A percentile compares a stretch with the other conserved stretches of the same genome.
These are phyloP conservation scores for Cordyceps sp. DNA, from an alignment of 2,329 filamentous ascomycete species.

Conservation along the genomic window DNA sequence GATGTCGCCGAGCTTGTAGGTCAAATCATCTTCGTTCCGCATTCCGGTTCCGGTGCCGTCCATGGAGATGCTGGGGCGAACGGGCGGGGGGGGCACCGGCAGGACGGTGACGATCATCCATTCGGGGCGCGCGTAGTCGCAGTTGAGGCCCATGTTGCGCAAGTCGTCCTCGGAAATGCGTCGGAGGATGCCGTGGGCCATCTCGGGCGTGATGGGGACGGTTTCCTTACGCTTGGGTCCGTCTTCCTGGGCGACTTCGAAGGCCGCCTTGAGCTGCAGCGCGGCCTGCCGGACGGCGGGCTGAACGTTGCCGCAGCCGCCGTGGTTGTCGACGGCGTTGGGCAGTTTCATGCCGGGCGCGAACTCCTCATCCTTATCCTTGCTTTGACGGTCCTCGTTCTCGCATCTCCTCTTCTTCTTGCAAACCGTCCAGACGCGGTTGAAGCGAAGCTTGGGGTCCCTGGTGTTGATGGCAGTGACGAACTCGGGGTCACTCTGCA, in stretches of 20 bases:
- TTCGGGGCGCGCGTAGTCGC: slow-evolving; percentile 87
- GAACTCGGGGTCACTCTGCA: slow-evolving; percentile 72
- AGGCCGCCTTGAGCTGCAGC: slow-evolving; percentile 60
- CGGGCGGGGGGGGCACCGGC: slow-evolving; percentile 86
- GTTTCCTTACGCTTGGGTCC: slow-evolving; percentile 61
- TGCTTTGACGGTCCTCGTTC: slow-evolving; percentile 53
- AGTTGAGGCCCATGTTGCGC: slow-evolving; percentile 75
- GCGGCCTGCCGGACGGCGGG: slow-evolving; percentile 79
- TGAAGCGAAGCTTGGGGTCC: slow-evolving; percentile 89
- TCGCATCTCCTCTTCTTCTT: slow-evolving; percentile 79
- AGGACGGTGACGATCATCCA: slow-evolving; percentile 97
- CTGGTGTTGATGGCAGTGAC: slow-evolving; percentile 65
- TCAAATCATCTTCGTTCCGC: slow-evolving; percentile 96
- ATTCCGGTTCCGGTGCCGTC: slow-evolving; percentile 85
- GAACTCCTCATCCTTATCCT: slow-evolving; percentile 52
- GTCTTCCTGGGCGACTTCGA: slow-evolving; percentile 53
- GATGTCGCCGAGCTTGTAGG: slow-evolving; percentile 96
- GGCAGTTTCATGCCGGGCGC: slow-evolving; percentile 39
- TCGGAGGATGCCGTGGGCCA: slow-evolving; percentile 73
- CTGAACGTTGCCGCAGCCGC: slow-evolving; percentile 83
- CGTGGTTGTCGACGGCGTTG: slow-evolving; percentile 42
- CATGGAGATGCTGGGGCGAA: slow-evolving; percentile 92
- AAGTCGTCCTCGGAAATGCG: slow-evolving; percentile 72
- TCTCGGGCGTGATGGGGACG: slow-evolving; percentile 64
- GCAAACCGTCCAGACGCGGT: slow-evolving; percentile 79